Evolutionary conservation across 148 eudicot species (phyloP), one percentile per base, ranked within the genome.

Genomic region (Drosera capensis): DNA sequence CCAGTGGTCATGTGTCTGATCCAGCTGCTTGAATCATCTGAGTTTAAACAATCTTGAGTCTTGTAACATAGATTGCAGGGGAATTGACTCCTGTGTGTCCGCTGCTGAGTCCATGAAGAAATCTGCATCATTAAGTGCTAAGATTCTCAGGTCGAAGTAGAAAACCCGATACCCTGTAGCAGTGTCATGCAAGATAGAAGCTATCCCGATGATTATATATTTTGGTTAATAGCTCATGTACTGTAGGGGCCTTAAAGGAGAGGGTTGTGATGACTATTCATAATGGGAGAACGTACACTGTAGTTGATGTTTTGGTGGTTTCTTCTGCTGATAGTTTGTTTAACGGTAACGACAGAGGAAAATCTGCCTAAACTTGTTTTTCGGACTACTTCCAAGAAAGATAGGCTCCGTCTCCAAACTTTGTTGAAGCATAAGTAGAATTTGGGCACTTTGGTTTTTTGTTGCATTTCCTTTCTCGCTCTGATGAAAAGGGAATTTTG

Each of bases 181-280:
- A 14, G 14, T 19, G 65, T 65, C 48, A 14, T 55, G 37, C 40
- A 31, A 30, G 52, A 40, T 41, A 52, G 9, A 40, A 68, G 51
- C 13, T 22, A 22, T 19, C 37, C 56, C 9, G 44, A 30, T 34
- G 41, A 39, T 30, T 40, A 66, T 56, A 29, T 49, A 55, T 65
- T 53, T 52, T 92, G 58, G 99, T 94, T 21, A 68, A 92, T 57
- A 57, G 41, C 62, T 66, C 80, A 31, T 56, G 64, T 41, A 51
- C 55, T 47, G 28, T 21, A 14, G 45, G 42, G 1, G 23, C 48
- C 23, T 46, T 85, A 19, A 64, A 56, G 50, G 67, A 60, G 21
- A 62, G 63, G 62, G 86, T 85, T 41, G 94, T 81, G 58, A 58
- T 92, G 66, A 57, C 94, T 8, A 71, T 81, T 43, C 99, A 92